These are phyloP conservation scores for Chlamydomonas urium DNA, from an alignment of 139 green algal species.

Conservation along the genomic window DNA sequence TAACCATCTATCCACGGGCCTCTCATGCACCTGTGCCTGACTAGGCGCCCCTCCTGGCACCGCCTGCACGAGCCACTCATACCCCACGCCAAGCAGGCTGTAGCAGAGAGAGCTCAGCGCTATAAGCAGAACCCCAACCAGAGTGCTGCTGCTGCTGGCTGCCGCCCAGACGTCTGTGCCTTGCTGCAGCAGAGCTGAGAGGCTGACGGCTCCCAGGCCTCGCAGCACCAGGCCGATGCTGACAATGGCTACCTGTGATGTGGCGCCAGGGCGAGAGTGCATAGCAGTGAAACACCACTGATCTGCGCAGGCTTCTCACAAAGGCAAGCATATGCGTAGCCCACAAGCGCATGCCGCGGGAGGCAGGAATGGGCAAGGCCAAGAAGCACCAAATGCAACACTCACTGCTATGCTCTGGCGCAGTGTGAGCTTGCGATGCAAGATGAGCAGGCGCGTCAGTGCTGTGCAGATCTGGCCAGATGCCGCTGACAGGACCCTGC, in stretches of 20 bases:
- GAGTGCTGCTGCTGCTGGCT: no score
- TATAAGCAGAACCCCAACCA: background rate
- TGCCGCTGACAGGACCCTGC: background rate
- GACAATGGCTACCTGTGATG: background rate
- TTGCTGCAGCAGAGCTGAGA: no score
- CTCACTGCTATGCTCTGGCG: background rate
- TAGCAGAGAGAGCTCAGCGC: background rate
- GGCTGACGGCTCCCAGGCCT: background rate
- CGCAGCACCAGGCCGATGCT: background rate
- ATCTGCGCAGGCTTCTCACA: no score
- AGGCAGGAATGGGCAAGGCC: no score
- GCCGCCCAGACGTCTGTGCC: no score
- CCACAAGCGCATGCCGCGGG: no score
- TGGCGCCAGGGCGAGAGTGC: no score
- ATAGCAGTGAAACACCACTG: no score
- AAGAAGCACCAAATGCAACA: no score
- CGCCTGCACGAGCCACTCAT: slow-evolving; percentile 1
- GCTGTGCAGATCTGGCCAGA: slow-evolving; percentile 1
- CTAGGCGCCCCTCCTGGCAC: background rate
- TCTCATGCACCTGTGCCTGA: background rate
- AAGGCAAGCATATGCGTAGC: no score
- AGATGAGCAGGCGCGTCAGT: background rate
- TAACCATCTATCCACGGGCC: no score
- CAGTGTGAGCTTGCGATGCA: background rate
- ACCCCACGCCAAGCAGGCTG: slow-evolving; percentile 9